Evolutionary conservation across 179 eudicot species (phyloP), one percentile per base, ranked within the genome.

Genomic region (Beta corolliflora): DNA sequence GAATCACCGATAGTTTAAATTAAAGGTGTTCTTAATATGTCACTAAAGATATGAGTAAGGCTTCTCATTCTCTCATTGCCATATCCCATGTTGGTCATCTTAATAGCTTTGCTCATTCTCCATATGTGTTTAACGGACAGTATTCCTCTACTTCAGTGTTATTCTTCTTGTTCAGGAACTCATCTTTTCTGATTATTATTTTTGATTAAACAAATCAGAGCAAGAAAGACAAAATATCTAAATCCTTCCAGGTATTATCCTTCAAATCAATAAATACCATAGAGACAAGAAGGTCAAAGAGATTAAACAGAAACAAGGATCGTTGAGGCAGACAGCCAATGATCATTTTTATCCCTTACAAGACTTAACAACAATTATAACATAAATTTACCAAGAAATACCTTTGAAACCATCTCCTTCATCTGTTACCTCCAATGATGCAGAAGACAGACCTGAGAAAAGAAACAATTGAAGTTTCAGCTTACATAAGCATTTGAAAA

Each of bases 391-490:
- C 46, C n/a, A 56, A 68, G 74, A 79, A 74, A 79, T 86, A 89
- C 93, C 94, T 88, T 77, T 89, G 68, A 80, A 83, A 69, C 91
- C 93, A 79, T 91, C 87, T 73, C 89, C 95, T 80, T 81, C 82
- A 83, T 96, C 96, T 75, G 81, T 83, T 61, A 96, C 88, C 90
- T 94, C 97, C 89, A 96, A 88, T 53, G 99, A 88, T 23, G 99
- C 99, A n/a, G 99, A 92, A 65, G 99, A 96, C 84, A 96, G 80
- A 77, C 99, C 98, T 94, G 91, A 48, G 73, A 75, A 83, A 48
- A 78, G 10, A 85, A 79, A 13, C 50, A 52, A 67, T 19, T 54
- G 46, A 18, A 3, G 29, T 25, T 68, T 53, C 63, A 31, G 44
- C 36, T 66, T 55, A 41, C 13, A 55, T 23, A 66, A 53, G 5